Conservation (phyloP, 371 early-diverging fungal genomes). For the Actinomortierella ambigua region DNA sequence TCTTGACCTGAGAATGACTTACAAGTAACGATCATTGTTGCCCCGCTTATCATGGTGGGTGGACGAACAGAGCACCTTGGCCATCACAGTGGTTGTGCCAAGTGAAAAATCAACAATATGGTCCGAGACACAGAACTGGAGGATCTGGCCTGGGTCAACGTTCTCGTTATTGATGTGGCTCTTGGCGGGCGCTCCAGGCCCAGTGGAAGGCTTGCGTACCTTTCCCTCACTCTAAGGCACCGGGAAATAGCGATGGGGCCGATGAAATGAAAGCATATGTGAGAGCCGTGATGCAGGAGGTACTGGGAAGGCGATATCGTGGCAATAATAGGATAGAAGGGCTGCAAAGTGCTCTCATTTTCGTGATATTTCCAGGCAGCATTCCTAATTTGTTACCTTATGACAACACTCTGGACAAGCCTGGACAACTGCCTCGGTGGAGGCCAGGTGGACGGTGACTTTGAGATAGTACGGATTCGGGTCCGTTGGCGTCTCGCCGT, state of each 20-base stretch:
- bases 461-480: constrained; percentile 23
- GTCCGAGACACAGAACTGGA: constrained; percentile 40
- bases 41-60: constrained; percentile 45
- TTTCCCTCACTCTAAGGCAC: constrained; percentile 32
- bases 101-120: constrained; percentile 34
- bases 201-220: constrained; percentile 42
- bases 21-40: constrained; percentile 47
- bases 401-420: constrained; percentile 46
- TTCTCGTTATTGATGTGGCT: constrained; percentile 18
- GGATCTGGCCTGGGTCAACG: constrained; percentile 37
- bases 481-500: constrained; percentile 13
- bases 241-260: background rate
- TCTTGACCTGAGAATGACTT: constrained; percentile 4
- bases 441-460: constrained; percentile 36
- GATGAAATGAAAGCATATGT: too few species aligned
- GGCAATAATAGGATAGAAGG: too few species aligned
- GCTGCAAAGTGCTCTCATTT: too few species aligned
- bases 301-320: too few species aligned
- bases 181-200: constrained; percentile 34
- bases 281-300: too few species aligned
- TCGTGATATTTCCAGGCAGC: too few species aligned
- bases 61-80: constrained; percentile 44
- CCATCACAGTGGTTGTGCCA: constrained; percentile 43
- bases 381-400: constrained; percentile 15
- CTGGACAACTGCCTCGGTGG: constrained; percentile 35